A percentile compares a stretch with the other conserved stretches of the same genome.
Evolutionary conservation across 1,139 yeast species (phyloP).

Genomic region (Debaryomyces robertsiae): DNA sequence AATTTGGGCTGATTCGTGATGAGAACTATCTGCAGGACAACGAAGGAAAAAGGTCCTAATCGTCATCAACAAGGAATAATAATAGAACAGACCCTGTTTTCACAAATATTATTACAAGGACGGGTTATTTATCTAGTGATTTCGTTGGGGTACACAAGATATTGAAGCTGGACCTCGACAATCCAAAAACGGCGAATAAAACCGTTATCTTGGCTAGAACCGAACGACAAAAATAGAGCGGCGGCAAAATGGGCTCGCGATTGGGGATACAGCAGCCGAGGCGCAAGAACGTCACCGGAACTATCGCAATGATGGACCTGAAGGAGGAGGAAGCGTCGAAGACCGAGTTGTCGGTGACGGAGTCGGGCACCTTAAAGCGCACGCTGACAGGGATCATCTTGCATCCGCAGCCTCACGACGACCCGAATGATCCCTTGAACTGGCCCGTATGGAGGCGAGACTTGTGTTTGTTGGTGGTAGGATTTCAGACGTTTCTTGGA

Average conservation of each 20-base stretch:
- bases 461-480: constrained; percentile 53
- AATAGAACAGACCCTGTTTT: too few species aligned
- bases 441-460: constrained; percentile 69
- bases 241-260: constrained; percentile 6
- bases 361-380: constrained; percentile 35
- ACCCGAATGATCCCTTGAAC: constrained; percentile 75
- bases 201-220: too few species aligned
- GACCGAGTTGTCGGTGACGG: constrained; percentile 14
- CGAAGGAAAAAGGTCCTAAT: too few species aligned
- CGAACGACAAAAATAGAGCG: too few species aligned
- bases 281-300: constrained; percentile 48
- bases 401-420: constrained; percentile 74
- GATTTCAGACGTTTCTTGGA: constrained; percentile 60
- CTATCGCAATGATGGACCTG: constrained; percentile 42
- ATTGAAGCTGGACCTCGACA: too few species aligned
- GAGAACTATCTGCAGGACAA: too few species aligned
- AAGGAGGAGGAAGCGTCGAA: constrained; percentile 18
- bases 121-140: too few species aligned
- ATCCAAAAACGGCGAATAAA: too few species aligned
- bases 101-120: too few species aligned
- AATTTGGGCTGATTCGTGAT: too few species aligned
- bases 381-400: constrained; percentile 58
- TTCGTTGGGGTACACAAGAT: too few species aligned
- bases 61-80: too few species aligned
- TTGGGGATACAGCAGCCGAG: constrained; percentile 48